Evolutionary conservation across 306 rosid genomes (phyloP), one percentile per base, ranked within the genome.

Genomic region (Albizia julibrissin): DNA sequence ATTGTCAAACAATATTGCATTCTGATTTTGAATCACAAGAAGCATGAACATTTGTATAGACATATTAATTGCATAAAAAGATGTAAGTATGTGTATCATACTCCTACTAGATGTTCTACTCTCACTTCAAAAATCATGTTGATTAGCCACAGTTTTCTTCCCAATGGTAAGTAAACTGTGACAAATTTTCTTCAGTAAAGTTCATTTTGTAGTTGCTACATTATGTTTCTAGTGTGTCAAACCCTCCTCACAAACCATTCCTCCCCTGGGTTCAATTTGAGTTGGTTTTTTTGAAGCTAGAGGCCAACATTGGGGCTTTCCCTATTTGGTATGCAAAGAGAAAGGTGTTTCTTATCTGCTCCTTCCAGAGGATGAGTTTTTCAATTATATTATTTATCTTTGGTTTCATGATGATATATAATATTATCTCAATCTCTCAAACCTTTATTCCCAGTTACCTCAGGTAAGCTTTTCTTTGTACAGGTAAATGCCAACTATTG

Each of bases 1-100:
- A 21, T 79, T 54, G 29, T 26, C 74, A 11, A 78, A 66, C 76
- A 72, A 64, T 87, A 65, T 68, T 34, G 37, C 71, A 42, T 66
- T 21, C 6, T 70, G 4, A 3, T 74, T 46, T 52, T 31, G 54
- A 29, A 39, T 26, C 26, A 15, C 44, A 8, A 7, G 19, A 65
- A 49, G 40, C 69, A 67, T 49, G 40, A 33, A 50, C 70, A 70
- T 46, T 61, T 74, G 76, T 81, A 73, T 54, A 81, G 69, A 26
- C 65, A 74, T 79, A 46, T 69, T 69, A 52, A 10, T 79, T 46
- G 33, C 21, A 8, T 0, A 24, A 39, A 26, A 43, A 74, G 40
- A 22, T 68, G 68, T 74, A 37, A 31, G 14, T 65, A 29, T 73
- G 42, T 84, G 77, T 22, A 73, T 43, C 67, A 42, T 42, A 42